These are phyloP conservation scores for Lizonia empirigonia DNA, from an alignment of 2,329 filamentous ascomycete species.

Conservation along the genomic window DNA sequence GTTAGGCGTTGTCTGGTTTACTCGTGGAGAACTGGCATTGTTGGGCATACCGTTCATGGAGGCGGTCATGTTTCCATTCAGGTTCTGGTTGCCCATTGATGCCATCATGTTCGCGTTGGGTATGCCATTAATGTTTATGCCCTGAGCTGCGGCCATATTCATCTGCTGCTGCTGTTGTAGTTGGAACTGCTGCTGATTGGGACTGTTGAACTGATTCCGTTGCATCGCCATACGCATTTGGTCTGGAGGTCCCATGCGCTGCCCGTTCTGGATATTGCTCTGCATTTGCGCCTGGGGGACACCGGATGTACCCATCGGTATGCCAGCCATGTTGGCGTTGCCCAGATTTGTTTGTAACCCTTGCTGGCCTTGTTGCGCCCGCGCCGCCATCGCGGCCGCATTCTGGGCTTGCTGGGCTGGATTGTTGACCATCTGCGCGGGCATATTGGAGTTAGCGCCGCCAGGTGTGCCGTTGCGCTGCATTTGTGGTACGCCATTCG, in stretches of 20 bases:
- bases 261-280: conserved; percentile 60
- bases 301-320: conserved; percentile 61
- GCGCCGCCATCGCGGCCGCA: conserved; percentile 41
- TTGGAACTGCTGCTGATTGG: conserved; percentile 45
- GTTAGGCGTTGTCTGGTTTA: conserved; percentile 38
- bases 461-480: conserved; percentile 51
- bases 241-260: conserved; percentile 59
- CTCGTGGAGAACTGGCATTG: conserved; percentile 43
- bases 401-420: conserved; percentile 39
- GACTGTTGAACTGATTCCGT: conserved; percentile 38
- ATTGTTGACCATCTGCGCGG: conserved; percentile 39
- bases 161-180: conserved; percentile 43
- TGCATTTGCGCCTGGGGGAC: conserved; percentile 75
- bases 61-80: conserved; percentile 43
- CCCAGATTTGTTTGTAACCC: conserved; percentile 56
- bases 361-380: conserved; percentile 46
- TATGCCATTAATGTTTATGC: conserved; percentile 43
- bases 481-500: conserved; percentile 48
- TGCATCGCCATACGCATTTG: conserved; percentile 50
- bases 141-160: conserved; percentile 42
- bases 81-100: conserved; percentile 37
- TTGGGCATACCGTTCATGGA: conserved; percentile 45
- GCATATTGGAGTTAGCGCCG: conserved; percentile 31
- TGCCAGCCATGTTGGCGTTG: conserved; percentile 57
- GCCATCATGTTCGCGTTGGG: conserved; percentile 46